Evolutionary conservation across 1,284 basidiomycete genomes (phyloP).

Genomic region (Sporisorium iseilematis-ciliati): DNA sequence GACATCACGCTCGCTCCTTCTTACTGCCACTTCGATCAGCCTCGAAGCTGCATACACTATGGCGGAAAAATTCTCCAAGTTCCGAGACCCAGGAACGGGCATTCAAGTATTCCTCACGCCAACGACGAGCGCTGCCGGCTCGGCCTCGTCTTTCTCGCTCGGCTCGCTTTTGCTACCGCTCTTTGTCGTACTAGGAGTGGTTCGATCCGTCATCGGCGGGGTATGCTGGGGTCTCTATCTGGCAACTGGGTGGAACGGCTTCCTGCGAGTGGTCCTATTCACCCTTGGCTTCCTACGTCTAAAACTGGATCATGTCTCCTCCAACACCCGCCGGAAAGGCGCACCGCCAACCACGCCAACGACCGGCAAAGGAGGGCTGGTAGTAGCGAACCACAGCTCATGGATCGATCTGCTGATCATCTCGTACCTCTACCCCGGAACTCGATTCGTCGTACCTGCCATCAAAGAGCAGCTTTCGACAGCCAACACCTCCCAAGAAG

Average conservation of each 20-base stretch:
- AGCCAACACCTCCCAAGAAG: neutral
- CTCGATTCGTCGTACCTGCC: constrained; percentile 24
- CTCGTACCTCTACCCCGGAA: constrained; percentile 43
- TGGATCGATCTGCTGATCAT: constrained; percentile 65
- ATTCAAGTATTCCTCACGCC: constrained; percentile 58
- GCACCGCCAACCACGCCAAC: constrained; percentile 8
- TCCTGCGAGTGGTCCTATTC: constrained; percentile 15
- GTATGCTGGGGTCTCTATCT: constrained; percentile 18
- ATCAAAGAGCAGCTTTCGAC: constrained; percentile 9
- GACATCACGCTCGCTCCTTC: no score
- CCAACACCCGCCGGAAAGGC: neutral
- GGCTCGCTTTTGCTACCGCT: constrained; percentile 11
- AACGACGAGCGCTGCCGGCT: constrained; percentile 11
- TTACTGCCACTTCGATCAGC: neutral
- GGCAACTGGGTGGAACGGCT: neutral
- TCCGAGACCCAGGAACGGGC: constrained; percentile 53
- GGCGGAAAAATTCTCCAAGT: constrained; percentile 54
- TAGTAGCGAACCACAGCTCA: constrained; percentile 63
- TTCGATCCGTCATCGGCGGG: constrained; percentile 8
- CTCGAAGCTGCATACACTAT: constrained; percentile 7
- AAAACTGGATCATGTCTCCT: constrained; percentile 1
- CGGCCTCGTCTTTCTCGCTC: neutral
- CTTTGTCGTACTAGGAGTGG: constrained; percentile 23
- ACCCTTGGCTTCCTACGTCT: constrained; percentile 18
- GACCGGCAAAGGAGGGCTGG: constrained; percentile 53